Conservation (phyloP, 805 yeast genomes). For the Candida piceae region DNA sequence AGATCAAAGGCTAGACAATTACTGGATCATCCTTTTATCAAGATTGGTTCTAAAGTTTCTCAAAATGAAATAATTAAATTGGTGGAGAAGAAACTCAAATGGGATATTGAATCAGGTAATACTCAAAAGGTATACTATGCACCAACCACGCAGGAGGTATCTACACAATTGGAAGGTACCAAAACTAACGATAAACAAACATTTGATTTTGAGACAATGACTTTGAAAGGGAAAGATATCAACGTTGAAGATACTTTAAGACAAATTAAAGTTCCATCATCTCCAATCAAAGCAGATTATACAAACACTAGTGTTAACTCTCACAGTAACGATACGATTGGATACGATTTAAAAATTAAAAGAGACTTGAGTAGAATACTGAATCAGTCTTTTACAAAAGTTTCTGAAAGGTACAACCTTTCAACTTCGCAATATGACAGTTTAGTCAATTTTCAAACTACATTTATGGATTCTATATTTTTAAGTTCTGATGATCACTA, state of each 20-base stretch:
- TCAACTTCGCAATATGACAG: constrained; percentile 49
- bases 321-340: constrained; percentile 5
- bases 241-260: constrained; percentile 6
- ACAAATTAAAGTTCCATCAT: constrained; percentile 10
- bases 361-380: constrained; percentile 32
- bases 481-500: constrained; percentile 24
- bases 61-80: constrained; percentile 32
- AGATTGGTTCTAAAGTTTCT: constrained; percentile 32
- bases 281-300: constrained; percentile 11
- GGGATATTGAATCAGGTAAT: constrained; percentile 35
- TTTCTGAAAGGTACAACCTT: constrained; percentile 44
- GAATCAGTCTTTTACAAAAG: constrained; percentile 39
- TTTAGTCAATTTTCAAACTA: constrained; percentile 35
- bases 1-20: constrained; percentile 64
- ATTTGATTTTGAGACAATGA: constrained; percentile 12
- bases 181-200: not conserved
- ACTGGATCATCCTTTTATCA: constrained; percentile 58
- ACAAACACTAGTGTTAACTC: not conserved
- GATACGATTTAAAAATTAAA: constrained; percentile 11
- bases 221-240: constrained; percentile 3
- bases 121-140: constrained; percentile 25
- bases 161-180: not conserved
- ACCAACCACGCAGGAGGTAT: constrained; percentile 25
- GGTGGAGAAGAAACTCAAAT: constrained; percentile 38
- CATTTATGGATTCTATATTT: constrained; percentile 26